Base-by-base conservation (phyloP, 2,329 filamentous ascomycete species). In the Colletotrichum noveboracense region DNA sequence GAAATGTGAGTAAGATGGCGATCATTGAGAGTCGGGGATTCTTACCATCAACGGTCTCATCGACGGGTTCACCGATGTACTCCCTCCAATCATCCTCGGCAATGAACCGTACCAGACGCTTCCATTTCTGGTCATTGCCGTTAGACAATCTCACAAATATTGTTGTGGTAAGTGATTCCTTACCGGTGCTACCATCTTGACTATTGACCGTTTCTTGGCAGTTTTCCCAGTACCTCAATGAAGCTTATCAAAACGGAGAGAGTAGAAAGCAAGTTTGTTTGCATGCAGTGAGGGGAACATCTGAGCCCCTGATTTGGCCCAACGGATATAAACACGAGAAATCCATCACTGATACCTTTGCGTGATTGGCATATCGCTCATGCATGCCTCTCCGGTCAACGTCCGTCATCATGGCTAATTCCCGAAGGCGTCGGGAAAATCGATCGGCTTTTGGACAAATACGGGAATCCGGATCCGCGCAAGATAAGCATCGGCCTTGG, bases 31-130 rank as follows among this genome's bases (percentile, higher is more conserved):
- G 16, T 38, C 36, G 43, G 30, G 26, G 1, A 9, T 9, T 55
- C 74, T 38, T 66, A 80, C 79, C 77, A 36, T 80, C 79, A 6
- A 81, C 52, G 9, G 74, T 71, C 6, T 66, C 18, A 48, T 81
- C 78, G 3, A 76, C 69, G 4, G 80, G 80, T 62, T 81, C 79
- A n/a, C 80, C 80, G 52, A 75, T 65, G 21, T 79, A 80, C n/a
- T 80, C 77, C 55, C 78, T 78, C 36, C 78, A 67, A 12, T 77
- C 80, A 68, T 80, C 79, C 43, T 78, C 76, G 13, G 79, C 75
- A 12, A 80, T 61, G 34, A 81, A 81, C 13, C 79, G 77, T 28
- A 80, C 79, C 26, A 81, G 52, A 55, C 78, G 78, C 18, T 56
- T 76, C 79, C 79, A 80, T 43, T 21, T 72, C 79, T 80, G 34